A percentile compares a stretch with the other conserved stretches of the same genome.
These are phyloP conservation scores for Ceratocystis huliohia DNA, from an alignment of 2,329 filamentous ascomycete species.

Conservation along the genomic window DNA sequence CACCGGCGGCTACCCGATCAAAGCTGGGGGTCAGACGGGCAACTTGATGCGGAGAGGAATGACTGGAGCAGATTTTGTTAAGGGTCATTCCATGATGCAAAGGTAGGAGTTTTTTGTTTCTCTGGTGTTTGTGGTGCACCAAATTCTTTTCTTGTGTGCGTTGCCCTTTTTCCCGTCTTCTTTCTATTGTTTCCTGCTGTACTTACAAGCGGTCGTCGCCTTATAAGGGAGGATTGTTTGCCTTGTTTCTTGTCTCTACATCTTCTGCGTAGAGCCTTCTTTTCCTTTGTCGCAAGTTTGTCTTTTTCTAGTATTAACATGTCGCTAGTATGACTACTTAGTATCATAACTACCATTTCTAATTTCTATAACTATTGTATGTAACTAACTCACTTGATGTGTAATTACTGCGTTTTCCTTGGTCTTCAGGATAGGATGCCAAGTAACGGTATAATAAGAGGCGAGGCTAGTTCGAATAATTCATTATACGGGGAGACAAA, in stretches of 20 bases:
- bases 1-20: conserved; percentile 29
- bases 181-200: not conserved
- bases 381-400: too few species aligned
- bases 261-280: not conserved
- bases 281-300: not conserved
- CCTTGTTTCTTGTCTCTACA: conserved; percentile 8
- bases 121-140: not conserved
- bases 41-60: conserved; percentile 15
- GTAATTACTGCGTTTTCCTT: too few species aligned
- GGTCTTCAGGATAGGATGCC: too few species aligned
- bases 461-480: too few species aligned
- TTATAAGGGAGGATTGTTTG: conserved; percentile 6
- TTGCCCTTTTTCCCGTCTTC: not conserved
- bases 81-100: not conserved
- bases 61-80: not conserved
- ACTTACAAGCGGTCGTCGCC: not conserved
- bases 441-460: too few species aligned
- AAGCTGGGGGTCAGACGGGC: conserved; percentile 19
- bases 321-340: not conserved
- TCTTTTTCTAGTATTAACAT: not conserved
- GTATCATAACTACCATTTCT: not conserved
- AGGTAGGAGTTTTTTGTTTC: not conserved
- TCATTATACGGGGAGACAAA: too few species aligned
- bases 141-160: not conserved
- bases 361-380: too few species aligned